phyloP scores from a whole-genome alignment of 257 asterid species.

The Nyctanthes arbortristis region DNA sequence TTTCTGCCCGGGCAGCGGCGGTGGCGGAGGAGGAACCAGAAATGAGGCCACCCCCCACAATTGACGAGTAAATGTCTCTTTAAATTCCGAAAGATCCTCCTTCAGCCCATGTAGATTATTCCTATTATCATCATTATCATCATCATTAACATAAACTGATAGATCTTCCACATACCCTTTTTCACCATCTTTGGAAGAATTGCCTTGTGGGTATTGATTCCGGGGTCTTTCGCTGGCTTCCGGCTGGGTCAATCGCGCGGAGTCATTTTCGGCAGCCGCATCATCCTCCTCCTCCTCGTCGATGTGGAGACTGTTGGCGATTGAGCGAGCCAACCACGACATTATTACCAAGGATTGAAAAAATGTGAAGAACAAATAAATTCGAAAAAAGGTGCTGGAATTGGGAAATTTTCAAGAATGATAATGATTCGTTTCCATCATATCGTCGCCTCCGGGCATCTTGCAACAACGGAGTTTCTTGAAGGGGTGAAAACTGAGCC shows the following conservation, averaged over 20 bases:
- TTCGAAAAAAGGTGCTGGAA: slow-evolving; percentile 19
- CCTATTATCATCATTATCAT: slow-evolving; percentile 11
- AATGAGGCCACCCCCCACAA: slow-evolving; percentile 95
- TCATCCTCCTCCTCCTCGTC: slow-evolving; percentile 48
- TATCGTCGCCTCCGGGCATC: slow-evolving; percentile 1
- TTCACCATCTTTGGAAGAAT: slow-evolving; percentile 25
- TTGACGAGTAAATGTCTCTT: slow-evolving; percentile 75
- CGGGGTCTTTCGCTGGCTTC: slow-evolving; percentile 20
- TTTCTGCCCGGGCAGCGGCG: slow-evolving; percentile 26
- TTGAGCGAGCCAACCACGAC: slow-evolving; percentile 97
- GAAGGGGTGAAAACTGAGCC: not conserved
- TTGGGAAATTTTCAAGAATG: slow-evolving; percentile 18
- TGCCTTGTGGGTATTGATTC: slow-evolving; percentile 24
- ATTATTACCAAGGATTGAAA: slow-evolving; percentile 37
- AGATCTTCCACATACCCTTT: slow-evolving; percentile 39
- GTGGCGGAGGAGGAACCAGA: slow-evolving; percentile 87
- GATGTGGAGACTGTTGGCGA: slow-evolving; percentile 74
- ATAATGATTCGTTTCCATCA: no score
- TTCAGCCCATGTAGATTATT: slow-evolving; percentile 65
- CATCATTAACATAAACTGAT: slow-evolving; percentile 23
- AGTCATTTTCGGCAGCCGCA: slow-evolving; percentile 22
- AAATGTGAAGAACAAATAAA: no score
- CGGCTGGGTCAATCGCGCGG: slow-evolving; percentile 20
- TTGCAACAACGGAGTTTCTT: not conserved
- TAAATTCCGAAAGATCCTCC: slow-evolving; percentile 87